Conservation (phyloP, 305 asterid genomes). For the Solanum hybrid region DNA sequence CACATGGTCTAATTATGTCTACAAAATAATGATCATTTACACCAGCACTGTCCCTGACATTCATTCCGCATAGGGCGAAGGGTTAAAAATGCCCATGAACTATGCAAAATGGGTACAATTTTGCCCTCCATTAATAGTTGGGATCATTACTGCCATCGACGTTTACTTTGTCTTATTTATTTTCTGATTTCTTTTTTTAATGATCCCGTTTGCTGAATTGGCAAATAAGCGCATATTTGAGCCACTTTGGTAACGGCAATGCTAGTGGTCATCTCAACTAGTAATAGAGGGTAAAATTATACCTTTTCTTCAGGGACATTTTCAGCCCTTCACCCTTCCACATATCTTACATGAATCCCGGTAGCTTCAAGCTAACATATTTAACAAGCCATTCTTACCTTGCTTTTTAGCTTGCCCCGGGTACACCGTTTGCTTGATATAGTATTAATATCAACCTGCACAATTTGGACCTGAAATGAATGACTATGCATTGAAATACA, state of each 20-base stretch:
- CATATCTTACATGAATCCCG: neutral
- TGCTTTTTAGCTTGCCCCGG: slow-evolving; percentile 23
- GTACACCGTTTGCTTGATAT: slow-evolving; percentile 12
- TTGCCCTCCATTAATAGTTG: neutral
- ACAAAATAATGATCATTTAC: neutral
- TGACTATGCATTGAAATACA: neutral
- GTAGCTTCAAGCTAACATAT: neutral
- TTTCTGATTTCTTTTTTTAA: neutral
- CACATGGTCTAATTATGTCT: neutral
- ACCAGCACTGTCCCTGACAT: neutral
- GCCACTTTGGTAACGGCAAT: neutral
- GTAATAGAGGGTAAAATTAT: neutral
- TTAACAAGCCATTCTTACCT: slow-evolving; percentile 25
- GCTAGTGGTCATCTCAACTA: neutral
- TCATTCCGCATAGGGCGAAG: neutral
- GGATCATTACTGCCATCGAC: neutral
- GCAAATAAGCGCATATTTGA: neutral
- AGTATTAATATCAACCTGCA: slow-evolving; percentile 33
- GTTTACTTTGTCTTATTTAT: neutral
- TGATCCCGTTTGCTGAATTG: neutral
- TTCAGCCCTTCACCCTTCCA: neutral
- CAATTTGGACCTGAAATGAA: neutral
- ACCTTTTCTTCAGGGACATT: neutral
- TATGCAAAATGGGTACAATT: neutral
- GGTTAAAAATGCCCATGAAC: neutral